Percentiles rank a stretch among this genome's conserved stretches.
phyloP scores from a whole-genome alignment of 139 green algal genomes.

The Picochlorum costavermella region DNA sequence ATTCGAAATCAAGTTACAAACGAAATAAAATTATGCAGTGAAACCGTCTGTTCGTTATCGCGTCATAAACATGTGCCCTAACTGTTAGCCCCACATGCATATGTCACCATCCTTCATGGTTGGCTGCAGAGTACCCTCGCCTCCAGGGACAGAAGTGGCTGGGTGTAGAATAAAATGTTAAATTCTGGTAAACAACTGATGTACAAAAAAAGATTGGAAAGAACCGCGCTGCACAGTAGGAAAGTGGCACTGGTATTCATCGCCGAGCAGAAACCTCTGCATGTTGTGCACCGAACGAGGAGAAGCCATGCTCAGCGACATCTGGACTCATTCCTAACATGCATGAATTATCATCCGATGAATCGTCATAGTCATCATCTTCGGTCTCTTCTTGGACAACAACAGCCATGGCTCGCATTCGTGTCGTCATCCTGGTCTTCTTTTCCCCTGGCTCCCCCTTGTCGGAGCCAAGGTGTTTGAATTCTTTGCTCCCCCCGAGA shows the following conservation, averaged over 20 bases:
- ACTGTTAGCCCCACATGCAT: too few species aligned
- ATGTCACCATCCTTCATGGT: too few species aligned
- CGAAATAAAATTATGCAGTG: too few species aligned
- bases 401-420: background rate
- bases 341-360: slow-evolving; percentile 11
- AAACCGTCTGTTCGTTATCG: too few species aligned
- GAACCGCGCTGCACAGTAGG: too few species aligned
- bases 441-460: background rate
- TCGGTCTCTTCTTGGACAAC: background rate
- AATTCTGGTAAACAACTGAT: too few species aligned
- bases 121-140: too few species aligned
- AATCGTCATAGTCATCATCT: slow-evolving; percentile 9
- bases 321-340: slow-evolving; percentile 18
- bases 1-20: too few species aligned
- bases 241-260: background rate
- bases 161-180: too few species aligned
- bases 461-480: background rate
- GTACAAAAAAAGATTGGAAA: too few species aligned
- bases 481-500: background rate
- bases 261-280: background rate
- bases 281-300: background rate
- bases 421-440: background rate
- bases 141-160: too few species aligned
- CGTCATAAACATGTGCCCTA: too few species aligned
- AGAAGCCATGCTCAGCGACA: slow-evolving; percentile 3